Evolutionary conservation across 345 rosid species (phyloP).

Genomic region (Excoecaria agallocha): DNA sequence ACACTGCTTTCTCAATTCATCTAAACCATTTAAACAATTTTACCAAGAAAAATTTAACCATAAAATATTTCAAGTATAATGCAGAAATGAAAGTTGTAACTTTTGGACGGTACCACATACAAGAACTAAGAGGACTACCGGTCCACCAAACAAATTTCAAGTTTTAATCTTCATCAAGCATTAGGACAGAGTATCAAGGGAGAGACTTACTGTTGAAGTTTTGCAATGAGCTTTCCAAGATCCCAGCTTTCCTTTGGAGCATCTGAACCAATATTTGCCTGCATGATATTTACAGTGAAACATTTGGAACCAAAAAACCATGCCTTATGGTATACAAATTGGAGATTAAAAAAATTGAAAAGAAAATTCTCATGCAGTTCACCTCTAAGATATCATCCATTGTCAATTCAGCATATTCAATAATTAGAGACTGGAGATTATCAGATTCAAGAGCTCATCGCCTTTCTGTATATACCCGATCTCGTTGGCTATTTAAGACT

Average conservation of each 20-base stretch:
- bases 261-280: conserved; percentile 90
- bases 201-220: conserved; percentile 75
- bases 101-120: background rate
- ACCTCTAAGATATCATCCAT: conserved; percentile 98
- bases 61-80: background rate
- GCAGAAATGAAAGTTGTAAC: conserved; percentile 4
- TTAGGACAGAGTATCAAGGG: conserved; percentile 8
- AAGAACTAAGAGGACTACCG: background rate
- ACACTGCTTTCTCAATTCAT: background rate
- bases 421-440: conserved; percentile 73
- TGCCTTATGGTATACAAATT: background rate
- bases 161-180: background rate
- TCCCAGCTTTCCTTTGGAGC: conserved; percentile 79
- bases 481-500: conserved; percentile 96
- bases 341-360: background rate
- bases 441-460: conserved; percentile 88
- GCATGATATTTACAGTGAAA: conserved; percentile 8
- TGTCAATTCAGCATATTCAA: conserved; percentile 95
- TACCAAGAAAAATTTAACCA: background rate
- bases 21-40: background rate
- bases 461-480: conserved; percentile 92
- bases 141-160: conserved; percentile 10
- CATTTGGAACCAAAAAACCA: background rate
- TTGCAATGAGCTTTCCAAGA: conserved; percentile 82
- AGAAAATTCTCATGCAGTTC: conserved; percentile 17